phyloP scores from a whole-genome alignment of 2,329 filamentous ascomycete species.

The Rosellinia necatrix region DNA sequence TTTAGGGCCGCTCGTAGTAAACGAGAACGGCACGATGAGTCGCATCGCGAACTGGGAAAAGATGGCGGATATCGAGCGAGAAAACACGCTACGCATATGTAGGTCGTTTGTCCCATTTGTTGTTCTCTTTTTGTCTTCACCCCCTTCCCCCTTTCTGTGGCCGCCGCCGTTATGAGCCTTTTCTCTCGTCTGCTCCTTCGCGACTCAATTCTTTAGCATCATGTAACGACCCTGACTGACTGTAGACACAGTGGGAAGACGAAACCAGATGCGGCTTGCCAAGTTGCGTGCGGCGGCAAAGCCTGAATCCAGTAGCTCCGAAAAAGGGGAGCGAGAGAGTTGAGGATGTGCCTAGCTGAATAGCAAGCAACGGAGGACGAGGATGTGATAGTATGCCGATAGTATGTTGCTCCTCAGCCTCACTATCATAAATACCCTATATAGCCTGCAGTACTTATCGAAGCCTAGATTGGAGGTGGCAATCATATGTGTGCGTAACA shows the following conservation, averaged over 20 bases:
- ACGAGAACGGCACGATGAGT: constrained; percentile 71
- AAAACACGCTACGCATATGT: constrained; percentile 66
- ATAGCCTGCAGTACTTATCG: too few relatives aligned
- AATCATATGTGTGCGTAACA: too few relatives aligned
- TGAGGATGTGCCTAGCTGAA: too few relatives aligned
- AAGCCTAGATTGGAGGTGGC: too few relatives aligned
- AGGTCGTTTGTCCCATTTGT: not conserved
- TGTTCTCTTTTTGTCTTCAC: not conserved
- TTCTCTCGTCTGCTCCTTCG: not conserved
- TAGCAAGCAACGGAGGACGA: too few relatives aligned
- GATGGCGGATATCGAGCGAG: constrained; percentile 70
- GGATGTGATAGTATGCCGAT: too few relatives aligned
- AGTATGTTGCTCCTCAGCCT: too few relatives aligned
- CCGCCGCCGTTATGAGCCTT: not conserved
- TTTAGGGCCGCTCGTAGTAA: constrained; percentile 75
- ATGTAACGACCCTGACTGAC: constrained; percentile 26
- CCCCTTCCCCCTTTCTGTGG: not conserved
- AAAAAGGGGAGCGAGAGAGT: too few relatives aligned
- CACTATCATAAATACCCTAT: too few relatives aligned
- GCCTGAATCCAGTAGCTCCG: constrained; percentile 12
- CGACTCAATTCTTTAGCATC: not conserved
- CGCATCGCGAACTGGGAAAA: constrained; percentile 74
- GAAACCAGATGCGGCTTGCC: constrained; percentile 68
- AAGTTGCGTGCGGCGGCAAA: constrained; percentile 33
- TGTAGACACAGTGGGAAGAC: constrained; percentile 66